phyloP scores from a whole-genome alignment of 345 rosid genomes.

The Sisymbrium irio region DNA sequence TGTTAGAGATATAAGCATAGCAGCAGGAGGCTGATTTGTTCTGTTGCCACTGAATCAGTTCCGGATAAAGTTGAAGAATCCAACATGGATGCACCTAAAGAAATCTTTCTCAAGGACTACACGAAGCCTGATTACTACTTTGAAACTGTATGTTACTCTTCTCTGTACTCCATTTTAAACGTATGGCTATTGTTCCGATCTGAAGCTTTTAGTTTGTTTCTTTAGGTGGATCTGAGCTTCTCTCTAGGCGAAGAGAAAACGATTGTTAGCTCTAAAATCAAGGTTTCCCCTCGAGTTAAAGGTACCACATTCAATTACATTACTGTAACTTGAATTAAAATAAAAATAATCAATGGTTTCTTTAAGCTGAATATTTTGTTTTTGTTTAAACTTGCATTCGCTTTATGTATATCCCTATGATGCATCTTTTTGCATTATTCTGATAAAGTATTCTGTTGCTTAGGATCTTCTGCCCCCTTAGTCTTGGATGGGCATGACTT shows the following conservation, averaged over 20 bases:
- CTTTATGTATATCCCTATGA: background rate
- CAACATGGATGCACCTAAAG: constrained; percentile 81
- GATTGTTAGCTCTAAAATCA: constrained; percentile 75
- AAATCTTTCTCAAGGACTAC: constrained; percentile 92
- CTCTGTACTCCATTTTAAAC: background rate
- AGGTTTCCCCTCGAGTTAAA: constrained; percentile 70
- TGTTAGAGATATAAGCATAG: constrained; percentile 56
- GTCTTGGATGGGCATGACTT: constrained; percentile 80
- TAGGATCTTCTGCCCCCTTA: constrained; percentile 74
- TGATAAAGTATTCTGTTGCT: constrained; percentile 17
- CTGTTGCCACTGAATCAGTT: constrained; percentile 62
- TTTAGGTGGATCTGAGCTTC: constrained; percentile 85
- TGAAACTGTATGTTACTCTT: constrained; percentile 52
- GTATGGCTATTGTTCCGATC: constrained; percentile 7
- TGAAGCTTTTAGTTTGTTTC: constrained; percentile 8
- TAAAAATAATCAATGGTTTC: background rate
- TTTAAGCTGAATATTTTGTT: background rate
- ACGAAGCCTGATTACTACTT: constrained; percentile 89
- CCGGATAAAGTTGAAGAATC: constrained; percentile 64
- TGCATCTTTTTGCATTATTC: background rate
- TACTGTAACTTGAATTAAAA: background rate
- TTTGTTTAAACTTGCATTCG: background rate
- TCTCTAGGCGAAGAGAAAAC: constrained; percentile 92
- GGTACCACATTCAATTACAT: constrained; percentile 41
- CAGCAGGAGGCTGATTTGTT: constrained; percentile 62